Percentiles rank a stretch among this genome's conserved stretches.
phyloP scores from a whole-genome alignment of 768 basidiomycete species.

The Floccularia luteovirens region DNA sequence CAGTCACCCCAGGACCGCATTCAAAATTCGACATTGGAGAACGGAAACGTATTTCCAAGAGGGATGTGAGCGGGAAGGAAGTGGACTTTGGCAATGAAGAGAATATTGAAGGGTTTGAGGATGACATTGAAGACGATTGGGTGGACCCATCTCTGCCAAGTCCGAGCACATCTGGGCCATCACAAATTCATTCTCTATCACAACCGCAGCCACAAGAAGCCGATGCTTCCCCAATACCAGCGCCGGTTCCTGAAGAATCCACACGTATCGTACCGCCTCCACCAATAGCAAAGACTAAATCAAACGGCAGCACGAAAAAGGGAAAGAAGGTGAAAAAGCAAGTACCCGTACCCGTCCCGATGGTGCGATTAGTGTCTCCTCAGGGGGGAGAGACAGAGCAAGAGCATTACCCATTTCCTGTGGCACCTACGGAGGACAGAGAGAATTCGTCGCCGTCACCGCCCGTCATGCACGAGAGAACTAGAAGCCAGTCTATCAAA shows the following conservation, averaged over 20 bases:
- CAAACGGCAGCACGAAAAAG: constrained; percentile 14
- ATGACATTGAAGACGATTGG: constrained; percentile 58
- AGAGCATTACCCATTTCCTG: constrained; percentile 61
- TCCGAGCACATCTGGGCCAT: constrained; percentile 4
- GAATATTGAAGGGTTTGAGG: constrained; percentile 28
- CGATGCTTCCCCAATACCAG: neutral
- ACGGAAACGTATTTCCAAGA: constrained; percentile 11
- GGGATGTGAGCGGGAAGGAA: constrained; percentile 17
- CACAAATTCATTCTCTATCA: no score
- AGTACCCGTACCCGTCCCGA: constrained; percentile 33
- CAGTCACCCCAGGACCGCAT: constrained; percentile 59
- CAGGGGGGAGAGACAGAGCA: no score
- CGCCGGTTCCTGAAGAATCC: neutral
- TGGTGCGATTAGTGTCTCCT: constrained; percentile 29
- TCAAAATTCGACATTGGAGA: constrained; percentile 27
- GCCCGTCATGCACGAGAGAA: constrained; percentile 11
- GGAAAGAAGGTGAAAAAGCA: constrained; percentile 32
- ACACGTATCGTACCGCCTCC: constrained; percentile 1
- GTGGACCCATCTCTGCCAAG: constrained; percentile 54
- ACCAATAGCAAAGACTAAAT: constrained; percentile 10
- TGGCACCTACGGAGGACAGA: constrained; percentile 33
- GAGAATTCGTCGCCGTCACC: no score
- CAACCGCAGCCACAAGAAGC: constrained; percentile 9
- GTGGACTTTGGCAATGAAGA: constrained; percentile 18
- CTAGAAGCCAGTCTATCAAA: constrained; percentile 9